Evolutionary conservation across 2,329 filamentous ascomycete species (phyloP).

Genomic region (Pyrenophora seminiperda): DNA sequence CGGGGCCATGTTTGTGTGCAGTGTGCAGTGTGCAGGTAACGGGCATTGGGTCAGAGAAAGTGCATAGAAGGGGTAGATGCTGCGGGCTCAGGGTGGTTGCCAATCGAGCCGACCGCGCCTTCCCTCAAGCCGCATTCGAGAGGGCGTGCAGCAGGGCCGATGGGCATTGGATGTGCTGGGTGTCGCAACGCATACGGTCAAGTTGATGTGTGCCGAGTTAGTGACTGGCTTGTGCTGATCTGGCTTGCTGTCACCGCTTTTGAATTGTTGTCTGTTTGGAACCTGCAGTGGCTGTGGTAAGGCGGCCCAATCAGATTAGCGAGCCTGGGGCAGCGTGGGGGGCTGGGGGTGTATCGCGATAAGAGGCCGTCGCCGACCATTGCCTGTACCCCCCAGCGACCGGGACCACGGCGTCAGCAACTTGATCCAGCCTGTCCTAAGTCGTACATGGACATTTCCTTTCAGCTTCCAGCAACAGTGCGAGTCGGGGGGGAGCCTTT

Average conservation of each 20-base stretch:
- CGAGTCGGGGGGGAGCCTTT: background rate
- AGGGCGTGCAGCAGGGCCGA: slow-evolving; percentile 14
- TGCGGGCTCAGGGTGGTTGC: slow-evolving; percentile 9
- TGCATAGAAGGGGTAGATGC: background rate
- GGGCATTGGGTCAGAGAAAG: background rate
- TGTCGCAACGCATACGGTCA: slow-evolving; percentile 6
- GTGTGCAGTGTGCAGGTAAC: background rate
- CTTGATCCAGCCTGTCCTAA: background rate
- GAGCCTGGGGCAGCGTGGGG: slow-evolving; percentile 25
- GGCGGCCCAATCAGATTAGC: slow-evolving; percentile 23
- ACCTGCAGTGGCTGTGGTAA: slow-evolving; percentile 13
- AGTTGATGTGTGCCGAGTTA: background rate
- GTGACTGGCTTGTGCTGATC: slow-evolving; percentile 12
- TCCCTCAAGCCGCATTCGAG: slow-evolving; percentile 4
- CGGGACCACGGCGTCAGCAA: background rate
- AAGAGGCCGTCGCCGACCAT: slow-evolving; percentile 19
- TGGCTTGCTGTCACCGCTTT: slow-evolving; percentile 5
- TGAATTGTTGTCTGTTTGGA: slow-evolving; percentile 14
- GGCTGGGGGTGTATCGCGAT: slow-evolving; percentile 36
- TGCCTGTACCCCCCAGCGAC: background rate
- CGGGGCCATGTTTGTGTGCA: background rate
- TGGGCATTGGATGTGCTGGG: slow-evolving; percentile 11
- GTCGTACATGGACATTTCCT: too few relatives aligned
- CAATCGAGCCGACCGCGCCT: slow-evolving; percentile 6
- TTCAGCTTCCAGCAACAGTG: background rate